phyloP scores from a whole-genome alignment of 2,329 filamentous ascomycete species.

The Diplodia sapinea region DNA sequence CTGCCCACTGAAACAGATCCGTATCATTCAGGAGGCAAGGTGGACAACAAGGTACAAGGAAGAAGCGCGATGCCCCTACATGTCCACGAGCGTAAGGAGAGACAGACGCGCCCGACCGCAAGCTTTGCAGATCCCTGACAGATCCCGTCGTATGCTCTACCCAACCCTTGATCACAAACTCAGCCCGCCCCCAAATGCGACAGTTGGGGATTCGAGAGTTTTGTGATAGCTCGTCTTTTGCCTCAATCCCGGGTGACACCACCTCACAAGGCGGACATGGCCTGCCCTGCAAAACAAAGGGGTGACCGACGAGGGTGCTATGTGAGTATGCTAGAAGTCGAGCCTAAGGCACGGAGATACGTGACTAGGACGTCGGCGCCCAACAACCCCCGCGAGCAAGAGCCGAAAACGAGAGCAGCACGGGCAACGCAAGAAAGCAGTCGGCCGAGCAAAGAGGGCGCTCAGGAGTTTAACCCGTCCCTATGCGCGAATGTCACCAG shows the following conservation, averaged over 20 bases:
- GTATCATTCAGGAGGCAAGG: background rate
- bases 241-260: background rate
- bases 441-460: no score
- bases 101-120: background rate
- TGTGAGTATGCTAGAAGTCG: background rate
- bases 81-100: background rate
- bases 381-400: background rate
- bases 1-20: background rate
- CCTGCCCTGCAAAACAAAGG: background rate
- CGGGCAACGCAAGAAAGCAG: background rate
- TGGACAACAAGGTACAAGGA: background rate
- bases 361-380: background rate
- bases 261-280: background rate
- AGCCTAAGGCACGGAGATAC: background rate
- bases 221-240: slow-evolving; percentile 20
- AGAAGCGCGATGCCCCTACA: background rate
- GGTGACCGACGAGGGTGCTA: background rate
- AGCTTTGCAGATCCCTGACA: slow-evolving; percentile 8
- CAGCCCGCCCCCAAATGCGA: background rate
- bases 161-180: background rate
- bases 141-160: background rate
- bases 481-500: slow-evolving; percentile 18
- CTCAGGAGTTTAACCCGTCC: background rate
- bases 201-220: background rate
- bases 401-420: background rate